phyloP scores from a whole-genome alignment of 805 yeast genomes.

The Ascoidea asiatica region DNA sequence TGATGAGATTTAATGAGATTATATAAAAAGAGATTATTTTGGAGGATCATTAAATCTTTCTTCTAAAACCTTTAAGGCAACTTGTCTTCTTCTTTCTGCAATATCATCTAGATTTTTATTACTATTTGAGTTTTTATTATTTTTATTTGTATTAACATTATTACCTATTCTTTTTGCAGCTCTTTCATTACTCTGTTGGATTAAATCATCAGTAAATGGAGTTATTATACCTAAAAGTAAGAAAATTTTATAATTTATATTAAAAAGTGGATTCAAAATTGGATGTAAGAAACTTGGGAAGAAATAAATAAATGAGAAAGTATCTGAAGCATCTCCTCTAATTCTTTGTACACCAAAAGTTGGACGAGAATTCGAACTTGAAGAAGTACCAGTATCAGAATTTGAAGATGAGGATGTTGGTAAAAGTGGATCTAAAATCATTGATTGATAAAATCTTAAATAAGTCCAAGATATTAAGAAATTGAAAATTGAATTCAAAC shows the following conservation, averaged over 20 bases:
- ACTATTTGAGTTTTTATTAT: not conserved
- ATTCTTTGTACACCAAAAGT: slow-evolving; percentile 20
- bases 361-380: slow-evolving; percentile 13
- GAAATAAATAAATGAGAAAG: slow-evolving; percentile 70
- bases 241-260: slow-evolving; percentile 24
- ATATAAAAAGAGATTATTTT: no score
- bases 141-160: slow-evolving; percentile 6
- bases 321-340: slow-evolving; percentile 82
- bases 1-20: no score
- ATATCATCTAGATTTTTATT: slow-evolving; percentile 29
- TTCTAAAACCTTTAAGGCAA: slow-evolving; percentile 62
- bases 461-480: slow-evolving; percentile 66
- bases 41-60: slow-evolving; percentile 38
- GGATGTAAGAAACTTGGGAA: slow-evolving; percentile 59
- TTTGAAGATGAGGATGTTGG: slow-evolving; percentile 25
- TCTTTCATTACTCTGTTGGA: slow-evolving; percentile 63
- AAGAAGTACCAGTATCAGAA: slow-evolving; percentile 1
- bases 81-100: slow-evolving; percentile 67
- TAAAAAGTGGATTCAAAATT: slow-evolving; percentile 36
- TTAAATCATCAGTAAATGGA: slow-evolving; percentile 53
- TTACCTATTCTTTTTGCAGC: slow-evolving; percentile 41
- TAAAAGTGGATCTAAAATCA: slow-evolving; percentile 38
- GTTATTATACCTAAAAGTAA: slow-evolving; percentile 33
- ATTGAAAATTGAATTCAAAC: slow-evolving; percentile 17
- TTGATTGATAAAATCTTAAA: slow-evolving; percentile 61